Evolutionary conservation across 495 filamentous ascomycete species (phyloP), one percentile per base, ranked within the genome.

Genomic region (Aspergillus conjunctus): DNA sequence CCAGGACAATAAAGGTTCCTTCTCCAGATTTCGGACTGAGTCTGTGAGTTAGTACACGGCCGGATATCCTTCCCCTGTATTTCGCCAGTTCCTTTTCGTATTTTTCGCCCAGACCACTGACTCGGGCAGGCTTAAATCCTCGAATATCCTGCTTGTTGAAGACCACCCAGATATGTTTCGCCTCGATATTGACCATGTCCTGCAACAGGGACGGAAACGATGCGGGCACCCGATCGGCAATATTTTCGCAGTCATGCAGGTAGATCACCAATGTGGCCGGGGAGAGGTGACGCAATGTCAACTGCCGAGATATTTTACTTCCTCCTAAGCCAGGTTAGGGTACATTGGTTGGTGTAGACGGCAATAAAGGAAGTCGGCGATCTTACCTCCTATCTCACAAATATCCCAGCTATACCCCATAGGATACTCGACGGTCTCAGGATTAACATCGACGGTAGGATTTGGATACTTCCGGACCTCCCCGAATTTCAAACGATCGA

Each of bases 101-200:
- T 26, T 5, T 26, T 26, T 26, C 26, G 26, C 26, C 5, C 26
- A 26, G 26, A 26, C 2, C 5, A 5, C 26, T 26, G 2, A 26
- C 5, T 5, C 5, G n/a, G 26, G 8, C 26, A 9, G 12, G 11
- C 4, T 44, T 18, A 33, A 12, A 1, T 48, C 15, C 30, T 48
- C 22, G 15, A 56, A 15, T 8, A 12, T 48, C 41, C 41, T 56
- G 54, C 17, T 56, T 56, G 26, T 56, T 56, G 22, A 46, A 48
- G 3, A 7, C 41, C 10, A 56, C 18, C 54, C 54, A 56, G 22
- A 56, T 32, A 20, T 46, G 32, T 15, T 37, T 22, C 7, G 33
- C 46, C 1, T 26, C 41, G 3, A 14, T 18, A 7, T 32, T 9
- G 7, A 12, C 41, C 54, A 56, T 56, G 9, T 48, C 43, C 26